phyloP scores from a whole-genome alignment of 2,329 filamentous ascomycete species.

The Neopestalotiopsis rosae region DNA sequence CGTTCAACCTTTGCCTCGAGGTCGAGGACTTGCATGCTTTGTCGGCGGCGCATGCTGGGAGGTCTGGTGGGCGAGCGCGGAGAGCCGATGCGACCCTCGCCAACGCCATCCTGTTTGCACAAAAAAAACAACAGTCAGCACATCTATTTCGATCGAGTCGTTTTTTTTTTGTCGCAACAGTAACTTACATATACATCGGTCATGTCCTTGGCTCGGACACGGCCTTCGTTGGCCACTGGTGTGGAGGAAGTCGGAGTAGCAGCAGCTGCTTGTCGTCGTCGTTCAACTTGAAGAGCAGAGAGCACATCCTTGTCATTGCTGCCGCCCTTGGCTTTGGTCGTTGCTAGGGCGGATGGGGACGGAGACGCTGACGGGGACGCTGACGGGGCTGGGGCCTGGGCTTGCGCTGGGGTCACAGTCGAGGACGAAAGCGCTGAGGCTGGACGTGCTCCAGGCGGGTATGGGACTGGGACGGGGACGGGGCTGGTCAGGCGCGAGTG shows the following conservation, averaged over 20 bases:
- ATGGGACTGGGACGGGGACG: background rate
- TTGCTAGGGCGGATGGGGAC: background rate
- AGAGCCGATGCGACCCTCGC: slow-evolving; percentile 84
- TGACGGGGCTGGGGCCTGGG: background rate
- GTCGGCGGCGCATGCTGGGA: slow-evolving; percentile 93
- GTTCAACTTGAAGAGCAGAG: background rate
- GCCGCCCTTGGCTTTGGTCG: background rate
- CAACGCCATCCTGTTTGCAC: slow-evolving; percentile 80
- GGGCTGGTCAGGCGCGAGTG: background rate
- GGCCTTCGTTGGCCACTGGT: slow-evolving; percentile 86
- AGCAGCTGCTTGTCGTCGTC: background rate
- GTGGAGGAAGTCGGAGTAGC: slow-evolving; percentile 46
- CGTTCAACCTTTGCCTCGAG: slow-evolving; percentile 86
- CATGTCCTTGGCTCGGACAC: slow-evolving; percentile 84
- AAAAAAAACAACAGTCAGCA: slow-evolving; percentile 20
- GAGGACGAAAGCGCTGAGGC: background rate
- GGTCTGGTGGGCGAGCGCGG: slow-evolving; percentile 92
- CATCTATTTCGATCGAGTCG: background rate
- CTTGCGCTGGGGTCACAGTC: background rate
- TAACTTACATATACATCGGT: slow-evolving; percentile 89
- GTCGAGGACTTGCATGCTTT: slow-evolving; percentile 96
- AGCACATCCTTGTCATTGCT: background rate
- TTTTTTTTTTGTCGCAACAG: background rate
- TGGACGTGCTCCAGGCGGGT: background rate
- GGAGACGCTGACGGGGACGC: background rate